Percentiles rank a stretch among this genome's conserved stretches.
phyloP scores from a whole-genome alignment of 768 basidiomycete species.

The Termitomyces sp. region DNA sequence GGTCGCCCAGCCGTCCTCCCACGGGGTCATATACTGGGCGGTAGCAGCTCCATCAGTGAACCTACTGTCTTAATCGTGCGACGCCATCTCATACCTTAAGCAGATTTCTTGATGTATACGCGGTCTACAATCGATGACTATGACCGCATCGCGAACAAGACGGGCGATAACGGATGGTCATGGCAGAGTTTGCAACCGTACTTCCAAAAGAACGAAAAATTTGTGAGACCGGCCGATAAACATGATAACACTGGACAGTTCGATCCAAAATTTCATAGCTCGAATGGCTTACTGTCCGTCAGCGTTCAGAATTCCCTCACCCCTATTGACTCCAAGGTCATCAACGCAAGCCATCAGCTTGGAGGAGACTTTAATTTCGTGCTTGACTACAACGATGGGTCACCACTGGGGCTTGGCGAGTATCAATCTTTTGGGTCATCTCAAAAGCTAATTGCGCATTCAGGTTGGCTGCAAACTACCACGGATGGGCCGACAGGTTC shows the following conservation, averaged over 20 bases:
- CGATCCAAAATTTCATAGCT: conserved; percentile 18
- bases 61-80: not conserved
- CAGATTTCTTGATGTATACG: conserved; percentile 20
- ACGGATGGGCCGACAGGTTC: conserved; percentile 16
- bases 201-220: conserved; percentile 25
- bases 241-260: conserved; percentile 30
- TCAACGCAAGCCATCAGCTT: conserved; percentile 13
- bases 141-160: conserved; percentile 24
- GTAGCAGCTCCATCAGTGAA: conserved; percentile 28
- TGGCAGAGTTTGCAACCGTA: conserved; percentile 27
- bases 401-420: conserved; percentile 26
- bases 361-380: conserved; percentile 25
- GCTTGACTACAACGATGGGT: conserved; percentile 27
- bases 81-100: not conserved
- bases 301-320: conserved; percentile 22
- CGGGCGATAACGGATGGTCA: conserved; percentile 29
- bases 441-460: not conserved
- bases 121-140: conserved; percentile 26
- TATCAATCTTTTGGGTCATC: not conserved
- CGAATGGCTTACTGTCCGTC: conserved; percentile 15
- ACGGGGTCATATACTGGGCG: conserved; percentile 28
- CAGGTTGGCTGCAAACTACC: conserved; percentile 14
- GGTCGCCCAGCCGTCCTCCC: conserved; percentile 22
- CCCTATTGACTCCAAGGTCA: conserved; percentile 15
- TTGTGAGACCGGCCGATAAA: conserved; percentile 22